Percentiles rank a stretch among this genome's conserved stretches.
phyloP scores from a whole-genome alignment of 2,329 filamentous ascomycete species.

The Paecilomyces sp. region DNA sequence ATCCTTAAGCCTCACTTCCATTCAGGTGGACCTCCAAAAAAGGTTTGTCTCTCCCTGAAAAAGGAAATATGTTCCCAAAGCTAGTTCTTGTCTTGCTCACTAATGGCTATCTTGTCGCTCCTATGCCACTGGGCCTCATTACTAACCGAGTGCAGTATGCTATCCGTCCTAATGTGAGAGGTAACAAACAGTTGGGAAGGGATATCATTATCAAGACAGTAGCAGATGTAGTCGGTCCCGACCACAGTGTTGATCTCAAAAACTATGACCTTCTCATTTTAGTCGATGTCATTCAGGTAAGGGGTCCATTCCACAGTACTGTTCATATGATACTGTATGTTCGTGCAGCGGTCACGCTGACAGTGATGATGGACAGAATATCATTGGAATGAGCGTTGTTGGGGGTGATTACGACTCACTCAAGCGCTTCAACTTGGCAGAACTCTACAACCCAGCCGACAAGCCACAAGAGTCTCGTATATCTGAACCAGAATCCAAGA shows the following conservation, averaged over 20 bases:
- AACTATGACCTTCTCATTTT: conserved; percentile 55
- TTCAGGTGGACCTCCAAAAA: conserved; percentile 42
- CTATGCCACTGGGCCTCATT: not conserved
- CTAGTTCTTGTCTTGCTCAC: not conserved
- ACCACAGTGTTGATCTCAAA: conserved; percentile 54
- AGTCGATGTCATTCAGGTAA: conserved; percentile 55
- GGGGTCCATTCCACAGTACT: not conserved
- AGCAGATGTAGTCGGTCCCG: conserved; percentile 49
- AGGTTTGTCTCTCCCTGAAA: conserved; percentile 36
- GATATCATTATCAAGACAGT: conserved; percentile 55
- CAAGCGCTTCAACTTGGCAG: conserved; percentile 57
- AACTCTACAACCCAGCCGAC: conserved; percentile 49
- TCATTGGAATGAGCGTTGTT: conserved; percentile 59
- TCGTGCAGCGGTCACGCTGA: not conserved
- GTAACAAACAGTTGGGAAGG: conserved; percentile 51
- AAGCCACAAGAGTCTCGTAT: conserved; percentile 11
- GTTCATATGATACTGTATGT: not conserved
- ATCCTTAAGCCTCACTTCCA: conserved; percentile 56
- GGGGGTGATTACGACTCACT: conserved; percentile 52
- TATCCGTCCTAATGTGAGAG: conserved; percentile 54
- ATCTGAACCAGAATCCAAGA: not conserved
- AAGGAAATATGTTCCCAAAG: not conserved
- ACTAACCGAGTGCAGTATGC: conserved; percentile 44
- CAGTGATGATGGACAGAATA: conserved; percentile 40
- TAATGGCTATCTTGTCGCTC: not conserved